Percentiles rank a stretch among this genome's conserved stretches.
Conservation (phyloP, 805 yeast species). For the Candida sphagnicola region DNA sequence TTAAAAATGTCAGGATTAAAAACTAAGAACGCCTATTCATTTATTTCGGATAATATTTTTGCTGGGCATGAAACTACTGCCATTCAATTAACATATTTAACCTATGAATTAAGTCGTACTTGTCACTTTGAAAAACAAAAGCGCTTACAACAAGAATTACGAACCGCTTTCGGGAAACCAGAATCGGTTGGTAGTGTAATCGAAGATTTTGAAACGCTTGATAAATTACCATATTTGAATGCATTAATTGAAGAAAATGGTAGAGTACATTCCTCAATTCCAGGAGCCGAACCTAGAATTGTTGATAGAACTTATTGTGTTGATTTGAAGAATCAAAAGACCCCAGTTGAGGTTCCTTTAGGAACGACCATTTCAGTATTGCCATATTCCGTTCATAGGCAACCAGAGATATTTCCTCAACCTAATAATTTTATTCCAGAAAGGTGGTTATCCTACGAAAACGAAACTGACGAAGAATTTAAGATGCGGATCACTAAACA, state of each 20-base stretch:
- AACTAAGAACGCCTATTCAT: conserved; percentile 35
- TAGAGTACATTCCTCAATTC: conserved; percentile 66
- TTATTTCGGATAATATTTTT: conserved; percentile 57
- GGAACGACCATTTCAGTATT: conserved; percentile 60
- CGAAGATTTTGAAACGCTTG: conserved; percentile 40
- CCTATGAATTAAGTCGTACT: conserved; percentile 57
- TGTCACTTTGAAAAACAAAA: conserved; percentile 43
- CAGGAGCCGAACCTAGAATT: conserved; percentile 66
- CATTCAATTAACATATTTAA: conserved; percentile 54
- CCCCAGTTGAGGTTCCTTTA: conserved; percentile 35
- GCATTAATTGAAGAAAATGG: conserved; percentile 61
- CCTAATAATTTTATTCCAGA: conserved; percentile 55
- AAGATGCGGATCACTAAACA: conserved; percentile 37
- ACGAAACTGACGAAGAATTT: conserved; percentile 30
- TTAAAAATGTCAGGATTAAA: conserved; percentile 27
- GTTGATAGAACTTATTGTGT: conserved; percentile 29
- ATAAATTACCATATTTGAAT: conserved; percentile 52
- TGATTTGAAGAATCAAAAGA: conserved; percentile 19
- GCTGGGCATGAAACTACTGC: conserved; percentile 81
- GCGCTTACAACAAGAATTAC: conserved; percentile 45
- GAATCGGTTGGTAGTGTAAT: conserved; percentile 15
- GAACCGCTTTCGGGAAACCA: conserved; percentile 28
- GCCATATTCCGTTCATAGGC: conserved; percentile 63
- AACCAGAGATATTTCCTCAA: conserved; percentile 43
- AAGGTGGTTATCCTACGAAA: conserved; percentile 50